Percentiles rank a stretch among this genome's conserved stretches.
phyloP scores from a whole-genome alignment of 2,329 filamentous ascomycete genomes.

The Juglanconis sp. region DNA sequence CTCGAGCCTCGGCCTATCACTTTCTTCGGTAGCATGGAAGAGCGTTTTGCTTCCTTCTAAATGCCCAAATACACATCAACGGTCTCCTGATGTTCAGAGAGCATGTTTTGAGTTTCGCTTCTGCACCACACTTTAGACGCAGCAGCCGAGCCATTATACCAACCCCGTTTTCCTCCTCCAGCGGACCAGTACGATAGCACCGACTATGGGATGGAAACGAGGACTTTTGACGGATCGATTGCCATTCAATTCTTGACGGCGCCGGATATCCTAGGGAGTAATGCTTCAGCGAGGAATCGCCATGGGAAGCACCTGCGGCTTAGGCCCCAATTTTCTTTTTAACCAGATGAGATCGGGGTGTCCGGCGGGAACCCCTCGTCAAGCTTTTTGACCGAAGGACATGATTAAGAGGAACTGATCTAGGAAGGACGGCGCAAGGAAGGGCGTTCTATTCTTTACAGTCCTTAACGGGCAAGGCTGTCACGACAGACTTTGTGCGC shows the following conservation, averaged over 20 bases:
- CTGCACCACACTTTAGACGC: not conserved
- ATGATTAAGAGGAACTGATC: not conserved
- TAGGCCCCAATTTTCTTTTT: not conserved
- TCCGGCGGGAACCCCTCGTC: not conserved
- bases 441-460: constrained; percentile 12
- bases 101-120: constrained; percentile 10
- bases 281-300: constrained; percentile 1
- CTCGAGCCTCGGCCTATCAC: constrained; percentile 61
- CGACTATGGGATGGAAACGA: constrained; percentile 14
- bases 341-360: not conserved
- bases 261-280: not conserved
- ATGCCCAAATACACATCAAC: not conserved
- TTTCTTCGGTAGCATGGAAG: constrained; percentile 62
- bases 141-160: constrained; percentile 6
- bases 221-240: not conserved
- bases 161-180: not conserved
- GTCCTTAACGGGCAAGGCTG: not conserved
- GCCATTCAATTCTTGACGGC: constrained; percentile 13
- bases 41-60: constrained; percentile 49
- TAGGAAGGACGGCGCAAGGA: constrained; percentile 5
- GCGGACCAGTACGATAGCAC: not conserved
- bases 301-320: not conserved
- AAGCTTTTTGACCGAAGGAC: not conserved
- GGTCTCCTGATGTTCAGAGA: not conserved
- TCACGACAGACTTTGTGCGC: not conserved